Evolutionary conservation across 2,329 filamentous ascomycete genomes (phyloP).

Genomic region (Catunica adiposa): DNA sequence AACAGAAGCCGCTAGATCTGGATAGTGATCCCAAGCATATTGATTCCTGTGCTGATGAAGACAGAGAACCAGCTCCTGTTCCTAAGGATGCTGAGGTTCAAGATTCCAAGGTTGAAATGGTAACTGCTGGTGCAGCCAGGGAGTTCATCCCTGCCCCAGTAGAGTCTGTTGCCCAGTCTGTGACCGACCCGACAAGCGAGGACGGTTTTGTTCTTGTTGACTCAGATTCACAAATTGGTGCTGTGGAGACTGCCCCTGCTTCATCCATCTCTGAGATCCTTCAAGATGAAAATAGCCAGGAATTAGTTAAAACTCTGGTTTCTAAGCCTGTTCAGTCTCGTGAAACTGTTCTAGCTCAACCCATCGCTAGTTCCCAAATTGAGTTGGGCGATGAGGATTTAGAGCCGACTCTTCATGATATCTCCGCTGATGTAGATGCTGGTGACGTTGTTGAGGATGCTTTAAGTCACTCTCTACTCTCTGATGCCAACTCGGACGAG

Average conservation of each 20-base stretch:
- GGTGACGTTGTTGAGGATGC: background rate
- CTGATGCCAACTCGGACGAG: conserved; percentile 3
- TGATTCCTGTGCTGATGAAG: too few relatives aligned
- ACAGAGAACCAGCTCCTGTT: too few relatives aligned
- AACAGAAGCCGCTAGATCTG: conserved; percentile 10
- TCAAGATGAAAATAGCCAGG: too few relatives aligned
- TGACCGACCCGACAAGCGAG: background rate
- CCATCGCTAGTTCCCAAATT: too few relatives aligned
- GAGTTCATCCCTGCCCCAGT: background rate
- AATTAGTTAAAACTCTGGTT: too few relatives aligned
- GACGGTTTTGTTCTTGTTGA: conserved; percentile 5
- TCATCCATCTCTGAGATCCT: too few relatives aligned
- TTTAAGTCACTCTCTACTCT: background rate
- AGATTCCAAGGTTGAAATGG: background rate
- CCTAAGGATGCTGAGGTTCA: background rate
- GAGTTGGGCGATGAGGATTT: too few relatives aligned
- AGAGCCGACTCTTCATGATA: too few relatives aligned
- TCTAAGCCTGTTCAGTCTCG: too few relatives aligned
- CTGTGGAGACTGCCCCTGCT: too few relatives aligned
- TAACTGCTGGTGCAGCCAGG: background rate
- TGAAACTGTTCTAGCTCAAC: too few relatives aligned
- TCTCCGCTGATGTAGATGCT: background rate
- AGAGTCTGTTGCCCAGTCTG: background rate
- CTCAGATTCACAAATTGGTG: too few relatives aligned
- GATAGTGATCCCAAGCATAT: background rate